Base-by-base conservation (phyloP, 2,329 filamentous ascomycete genomes). In the Fusarium caatingaense region DNA sequence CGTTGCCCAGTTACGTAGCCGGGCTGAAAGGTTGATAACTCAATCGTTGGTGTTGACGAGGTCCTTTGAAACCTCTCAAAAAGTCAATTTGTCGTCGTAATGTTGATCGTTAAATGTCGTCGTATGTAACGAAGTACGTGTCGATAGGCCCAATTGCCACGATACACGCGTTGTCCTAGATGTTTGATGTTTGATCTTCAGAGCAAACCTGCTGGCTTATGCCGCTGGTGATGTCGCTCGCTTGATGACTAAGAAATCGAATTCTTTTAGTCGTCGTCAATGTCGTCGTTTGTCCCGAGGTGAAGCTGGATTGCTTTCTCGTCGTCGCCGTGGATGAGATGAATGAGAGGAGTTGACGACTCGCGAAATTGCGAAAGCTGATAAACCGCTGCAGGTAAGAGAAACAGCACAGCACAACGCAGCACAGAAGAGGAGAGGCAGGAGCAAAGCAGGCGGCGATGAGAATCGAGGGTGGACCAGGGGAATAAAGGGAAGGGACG, bases 401-500 rank as follows among this genome's bases (percentile, higher is more conserved):
- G 51, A 60, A 47, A 57, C 37, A 40, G 46, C 48, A 57, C 37
- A 40, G 46, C 48, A 23, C 47, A 27, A n/a, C 18, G 54, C 61
- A 50, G 53, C 65, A 67, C 64, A 66, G 59, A 65, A 68, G 66
- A 59, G 70, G 73, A 53, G 56, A 59, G 56, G 64, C 67, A 66
- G 61, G 65, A 59, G 68, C 65, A 73, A 57, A 72, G 67, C 59
- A 72, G 69, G 59, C 64, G 59, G 55, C 71, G 72, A 74, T 74
- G 73, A 72, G 72, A 74, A 69, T 71, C 71, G 72, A 72, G 67
- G 74, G 74, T 76, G 70, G 74, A 75, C 72, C 74, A 76, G 74
- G 72, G 76, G 75, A 76, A 77, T 76, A 77, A 77, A 77, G 75
- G 68, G 70, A 75, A 77, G 75, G 68, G 68, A 75, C 72, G 75